Base-by-base conservation (phyloP, 2,329 filamentous ascomycete genomes). In the Penicillium sp. region DNA sequence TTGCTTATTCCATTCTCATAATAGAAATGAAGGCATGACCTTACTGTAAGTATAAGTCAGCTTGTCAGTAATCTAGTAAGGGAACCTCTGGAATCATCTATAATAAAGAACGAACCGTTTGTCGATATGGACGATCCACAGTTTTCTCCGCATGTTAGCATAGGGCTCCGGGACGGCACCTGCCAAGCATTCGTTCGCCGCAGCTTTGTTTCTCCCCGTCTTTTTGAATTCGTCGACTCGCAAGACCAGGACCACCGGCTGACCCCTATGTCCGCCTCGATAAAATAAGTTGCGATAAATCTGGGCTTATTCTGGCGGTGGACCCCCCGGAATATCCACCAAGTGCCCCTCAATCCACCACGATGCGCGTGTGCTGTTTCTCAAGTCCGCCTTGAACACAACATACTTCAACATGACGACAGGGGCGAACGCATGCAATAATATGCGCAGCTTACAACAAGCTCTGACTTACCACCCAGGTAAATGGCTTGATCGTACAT, bases 391-490 rank as follows among this genome's bases (percentile, higher is more conserved):
- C 5, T 19, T 39, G 33, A 41, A 21, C 22, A 50, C 14, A 27
- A 24, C 22, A 7, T 7, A 13, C 33, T 29, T 11, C 26, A 47
- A 13, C 16, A 63, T 64, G 63, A 39, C 47, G n/a, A 55, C 47
- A 29, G 52, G 57, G 33, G 52, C 54, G 19, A 55, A 48, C 35
- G 50, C 57, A 45, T 57, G 41, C 26, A 39, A 43, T 8, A 39
- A 51, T 27, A 43, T 58, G 19, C 58, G 55, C 24, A 44, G 41
- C 33, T 24, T 60, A 16, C 55, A 49, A 21, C 54, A 37, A 29
- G 27, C 31, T 16, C 24, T 33, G 11, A 2, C 21, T 21, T 19
- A 24, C 4, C 10, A n/a, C 10, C 44, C 13, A 54, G 51, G 52
- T 37, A 45, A 47, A 10, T 26, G 21, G 7, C 21, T n/a, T n/a